Evolutionary conservation across 768 basidiomycete species (phyloP).

Genomic region (Tricholoma terreum): DNA sequence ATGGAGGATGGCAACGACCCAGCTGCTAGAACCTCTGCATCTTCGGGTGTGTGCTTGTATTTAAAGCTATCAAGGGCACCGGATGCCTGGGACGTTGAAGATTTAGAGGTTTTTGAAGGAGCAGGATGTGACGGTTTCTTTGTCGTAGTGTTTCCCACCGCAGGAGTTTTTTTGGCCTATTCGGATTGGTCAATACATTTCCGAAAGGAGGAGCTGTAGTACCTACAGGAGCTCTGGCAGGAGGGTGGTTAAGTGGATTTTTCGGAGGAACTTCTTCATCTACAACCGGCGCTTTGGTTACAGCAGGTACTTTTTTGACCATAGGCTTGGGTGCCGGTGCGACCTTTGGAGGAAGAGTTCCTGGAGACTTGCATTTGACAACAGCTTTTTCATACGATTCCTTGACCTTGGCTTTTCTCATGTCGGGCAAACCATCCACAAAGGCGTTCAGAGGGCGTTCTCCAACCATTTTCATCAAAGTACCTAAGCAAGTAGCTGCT

Average conservation of each 20-base stretch:
- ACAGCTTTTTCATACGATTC: constrained; percentile 90
- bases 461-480: constrained; percentile 95
- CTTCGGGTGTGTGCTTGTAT: constrained; percentile 87
- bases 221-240: constrained; percentile 44
- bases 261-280: constrained; percentile 21
- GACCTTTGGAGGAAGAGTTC: constrained; percentile 46
- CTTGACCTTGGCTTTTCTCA: constrained; percentile 89
- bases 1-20: constrained; percentile 71
- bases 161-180: constrained; percentile 52
- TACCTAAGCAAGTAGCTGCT: constrained; percentile 85
- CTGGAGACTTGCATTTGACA: constrained; percentile 82
- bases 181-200: constrained; percentile 4
- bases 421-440: constrained; percentile 81
- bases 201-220: constrained; percentile 1
- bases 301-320: constrained; percentile 30
- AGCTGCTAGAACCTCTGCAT: constrained; percentile 78
- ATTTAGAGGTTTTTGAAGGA: constrained; percentile 41
- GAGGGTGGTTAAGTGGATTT: constrained; percentile 50
- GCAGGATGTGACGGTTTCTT: constrained; percentile 46
- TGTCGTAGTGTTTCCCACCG: constrained; percentile 29
- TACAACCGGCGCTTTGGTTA: constrained; percentile 18
- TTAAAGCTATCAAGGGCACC: constrained; percentile 80
- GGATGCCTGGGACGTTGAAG: constrained; percentile 44
- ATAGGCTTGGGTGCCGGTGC: constrained; percentile 32
- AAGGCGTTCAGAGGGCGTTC: constrained; percentile 86